Percentiles rank a stretch among this genome's conserved stretches.
These are phyloP conservation scores for Lolium multiflorum DNA, from an alignment of 176 grass and related monocot genomes.

Conservation along the genomic window DNA sequence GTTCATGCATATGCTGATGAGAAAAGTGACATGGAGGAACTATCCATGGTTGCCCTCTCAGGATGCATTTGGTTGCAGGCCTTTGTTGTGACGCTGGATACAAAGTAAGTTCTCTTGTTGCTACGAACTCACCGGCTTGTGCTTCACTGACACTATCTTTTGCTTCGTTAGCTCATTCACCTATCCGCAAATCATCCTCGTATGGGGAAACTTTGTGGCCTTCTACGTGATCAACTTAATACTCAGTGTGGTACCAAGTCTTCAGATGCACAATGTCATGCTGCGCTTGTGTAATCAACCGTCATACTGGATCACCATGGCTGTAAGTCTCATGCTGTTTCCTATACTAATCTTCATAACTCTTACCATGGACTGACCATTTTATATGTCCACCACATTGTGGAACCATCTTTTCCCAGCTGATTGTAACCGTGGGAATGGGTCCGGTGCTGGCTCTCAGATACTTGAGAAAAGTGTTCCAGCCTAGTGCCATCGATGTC, in stretches of 20 bases:
- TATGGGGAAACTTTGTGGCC: conserved; percentile 87
- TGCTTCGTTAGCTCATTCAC: conserved; percentile 78
- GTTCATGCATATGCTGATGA: conserved; percentile 69
- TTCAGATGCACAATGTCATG: conserved; percentile 82
- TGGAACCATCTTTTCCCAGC: conserved; percentile 50
- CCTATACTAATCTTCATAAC: not conserved
- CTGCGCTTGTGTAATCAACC: conserved; percentile 69
- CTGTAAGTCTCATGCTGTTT: conserved; percentile 61
- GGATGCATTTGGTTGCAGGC: conserved; percentile 97
- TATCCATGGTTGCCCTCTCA: conserved; percentile 89
- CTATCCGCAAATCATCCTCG: conserved; percentile 63
- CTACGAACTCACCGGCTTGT: not conserved
- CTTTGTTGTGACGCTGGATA: conserved; percentile 86
- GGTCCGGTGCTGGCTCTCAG: conserved; percentile 70
- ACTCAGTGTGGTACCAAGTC: conserved; percentile 60
- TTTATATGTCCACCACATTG: not conserved
- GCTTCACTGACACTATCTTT: conserved; percentile 24
- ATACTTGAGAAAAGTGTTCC: conserved; percentile 60
- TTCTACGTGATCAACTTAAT: conserved; percentile 88
- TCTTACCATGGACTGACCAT: conserved; percentile 15
- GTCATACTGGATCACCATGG: conserved; percentile 86
- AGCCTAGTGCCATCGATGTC: conserved; percentile 62
- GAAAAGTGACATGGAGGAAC: conserved; percentile 86
- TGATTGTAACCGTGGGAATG: conserved; percentile 67
- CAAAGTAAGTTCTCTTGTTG: conserved; percentile 58